Base-by-base conservation (phyloP, 768 basidiomycete genomes). In the Cubamyces lactineus region DNA sequence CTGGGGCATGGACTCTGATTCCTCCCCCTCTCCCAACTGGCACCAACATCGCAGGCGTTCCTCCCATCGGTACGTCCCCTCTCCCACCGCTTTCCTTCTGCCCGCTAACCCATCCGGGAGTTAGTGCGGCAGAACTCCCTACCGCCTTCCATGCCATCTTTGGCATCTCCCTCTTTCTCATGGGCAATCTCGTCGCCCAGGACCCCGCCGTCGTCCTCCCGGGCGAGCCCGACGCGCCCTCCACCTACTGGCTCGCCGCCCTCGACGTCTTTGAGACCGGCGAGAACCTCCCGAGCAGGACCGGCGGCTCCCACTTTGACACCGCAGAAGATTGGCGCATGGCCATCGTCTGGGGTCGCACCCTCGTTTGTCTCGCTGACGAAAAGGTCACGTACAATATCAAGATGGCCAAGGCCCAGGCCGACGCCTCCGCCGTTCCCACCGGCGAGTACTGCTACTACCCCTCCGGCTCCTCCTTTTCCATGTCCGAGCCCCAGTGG, bases 181-280 rank as follows among this genome's bases (percentile, higher is more conserved):
- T 88, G 62, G 88, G 86, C 49, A 86, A 81, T 65, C 73, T 86
- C 57, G 79, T 90, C 55, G 80, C 80, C 5, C 80, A 81, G 61
- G 78, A 84, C 47, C 73, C 83, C 1, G 70, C 78, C 1, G 74
- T 85, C 15, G 82, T 81, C 1, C 72, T 84, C 12, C 71, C 78
- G 3, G 86, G 83, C 41, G 87, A 90, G 65, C 87, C 86, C 9
- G 67, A 69, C 15, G 73, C 68, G 2, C 77, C 84, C 13, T 75
- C 77, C 4, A 78, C 82, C 0, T 89, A 87, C 70, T 89, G 85
- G 84, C 79, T 86, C 40, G 80, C 83, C n/a, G 86, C 88, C 1
- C 77, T 91, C 55, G 87, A 88, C 67, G 84, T 87, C 7, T 87
- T 90, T 66, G 86, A 88, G 73, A 84, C 82, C 7, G 87, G 86